phyloP scores from a whole-genome alignment of 2,329 filamentous ascomycete species.

The Xylariaceae sp. region DNA sequence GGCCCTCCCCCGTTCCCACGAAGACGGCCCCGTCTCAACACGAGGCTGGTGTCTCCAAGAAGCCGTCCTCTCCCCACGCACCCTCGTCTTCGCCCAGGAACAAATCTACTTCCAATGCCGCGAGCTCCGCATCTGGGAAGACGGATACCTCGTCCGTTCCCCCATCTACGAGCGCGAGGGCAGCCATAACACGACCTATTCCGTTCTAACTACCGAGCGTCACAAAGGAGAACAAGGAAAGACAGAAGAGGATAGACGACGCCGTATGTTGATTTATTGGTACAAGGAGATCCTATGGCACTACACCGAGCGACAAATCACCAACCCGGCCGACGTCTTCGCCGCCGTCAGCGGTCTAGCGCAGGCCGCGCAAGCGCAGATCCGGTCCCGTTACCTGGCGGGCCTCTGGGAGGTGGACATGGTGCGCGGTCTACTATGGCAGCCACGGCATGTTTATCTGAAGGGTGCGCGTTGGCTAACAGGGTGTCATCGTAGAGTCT shows the following conservation, averaged over 20 bases:
- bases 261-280: constrained; percentile 17
- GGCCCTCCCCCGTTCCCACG: constrained; percentile 2
- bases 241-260: neutral
- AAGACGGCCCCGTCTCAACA: constrained; percentile 6
- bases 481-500: constrained; percentile 3
- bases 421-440: constrained; percentile 23
- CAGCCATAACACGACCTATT: neutral
- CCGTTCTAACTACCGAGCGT: neutral
- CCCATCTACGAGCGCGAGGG: neutral
- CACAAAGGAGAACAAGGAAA: neutral
- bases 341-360: constrained; percentile 22
- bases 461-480: neutral
- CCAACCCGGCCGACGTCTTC: constrained; percentile 22
- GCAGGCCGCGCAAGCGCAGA: constrained; percentile 11
- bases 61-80: constrained; percentile 16
- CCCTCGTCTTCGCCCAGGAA: constrained; percentile 17
- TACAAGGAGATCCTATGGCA: constrained; percentile 14
- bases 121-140: constrained; percentile 10
- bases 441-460: constrained; percentile 3
- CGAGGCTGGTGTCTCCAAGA: constrained; percentile 27
- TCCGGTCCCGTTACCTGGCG: constrained; percentile 24
- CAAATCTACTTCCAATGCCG: constrained; percentile 21
- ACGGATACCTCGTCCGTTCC: constrained; percentile 3
- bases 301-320: constrained; percentile 15
- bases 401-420: constrained; percentile 26